phyloP scores from a whole-genome alignment of 2,329 filamentous ascomycete species.

The Beauveria asiatica region DNA sequence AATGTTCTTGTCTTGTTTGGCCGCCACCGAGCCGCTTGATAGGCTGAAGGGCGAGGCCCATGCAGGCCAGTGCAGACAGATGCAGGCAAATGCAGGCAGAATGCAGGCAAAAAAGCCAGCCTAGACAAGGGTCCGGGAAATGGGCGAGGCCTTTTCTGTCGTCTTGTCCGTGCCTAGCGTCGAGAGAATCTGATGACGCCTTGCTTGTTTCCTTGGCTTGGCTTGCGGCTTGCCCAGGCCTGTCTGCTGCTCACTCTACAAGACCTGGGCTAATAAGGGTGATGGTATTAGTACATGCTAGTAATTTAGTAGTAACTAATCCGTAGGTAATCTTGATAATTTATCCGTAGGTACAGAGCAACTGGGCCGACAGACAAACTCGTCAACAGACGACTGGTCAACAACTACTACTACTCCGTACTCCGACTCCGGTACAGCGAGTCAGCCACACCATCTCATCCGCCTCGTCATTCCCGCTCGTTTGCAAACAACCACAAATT shows the following conservation, averaged over 20 bases:
- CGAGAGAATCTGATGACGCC: not conserved
- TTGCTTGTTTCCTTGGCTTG: not conserved
- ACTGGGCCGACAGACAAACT: too few relatives aligned
- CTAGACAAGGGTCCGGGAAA: slow-evolving; percentile 9
- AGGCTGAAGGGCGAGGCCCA: not conserved
- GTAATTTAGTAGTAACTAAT: too few relatives aligned
- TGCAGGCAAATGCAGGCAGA: not conserved
- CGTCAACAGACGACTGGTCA: not conserved
- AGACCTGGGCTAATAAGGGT: too few relatives aligned
- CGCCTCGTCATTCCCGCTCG: not conserved
- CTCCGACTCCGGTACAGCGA: too few relatives aligned
- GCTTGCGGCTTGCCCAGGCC: not conserved
- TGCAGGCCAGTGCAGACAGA: slow-evolving; percentile 1
- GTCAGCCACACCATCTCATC: not conserved
- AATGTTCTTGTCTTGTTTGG: slow-evolving; percentile 8
- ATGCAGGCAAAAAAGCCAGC: not conserved
- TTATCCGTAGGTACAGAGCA: too few relatives aligned
- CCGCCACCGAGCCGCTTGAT: not conserved
- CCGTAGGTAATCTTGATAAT: too few relatives aligned
- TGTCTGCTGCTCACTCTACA: too few relatives aligned
- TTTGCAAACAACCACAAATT: not conserved
- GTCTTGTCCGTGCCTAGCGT: slow-evolving; percentile 2
- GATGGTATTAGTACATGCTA: too few relatives aligned
- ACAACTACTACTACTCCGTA: too few relatives aligned
- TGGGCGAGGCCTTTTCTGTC: slow-evolving; percentile 10